These are phyloP conservation scores for Coemansia sp. DNA, from an alignment of 192 early-diverging fungal genomes.

Conservation along the genomic window DNA sequence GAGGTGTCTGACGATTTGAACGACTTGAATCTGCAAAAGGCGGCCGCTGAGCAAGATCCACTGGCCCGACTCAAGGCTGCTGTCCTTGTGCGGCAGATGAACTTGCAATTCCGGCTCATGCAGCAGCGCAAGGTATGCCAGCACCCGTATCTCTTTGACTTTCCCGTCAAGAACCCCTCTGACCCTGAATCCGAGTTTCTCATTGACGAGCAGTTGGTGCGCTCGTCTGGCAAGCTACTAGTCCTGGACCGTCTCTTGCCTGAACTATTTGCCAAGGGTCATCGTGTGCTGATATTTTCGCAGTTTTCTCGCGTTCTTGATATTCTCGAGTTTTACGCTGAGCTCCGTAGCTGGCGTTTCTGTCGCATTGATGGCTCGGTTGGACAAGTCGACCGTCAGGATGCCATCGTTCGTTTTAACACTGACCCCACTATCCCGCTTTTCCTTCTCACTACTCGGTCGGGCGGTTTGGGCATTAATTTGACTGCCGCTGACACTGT, in stretches of 20 bases:
- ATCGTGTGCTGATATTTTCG: slow-evolving; percentile 94
- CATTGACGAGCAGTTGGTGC: slow-evolving; percentile 64
- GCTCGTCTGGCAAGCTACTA: slow-evolving; percentile 86
- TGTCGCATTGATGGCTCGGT: slow-evolving; percentile 93
- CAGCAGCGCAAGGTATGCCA: slow-evolving; percentile 96
- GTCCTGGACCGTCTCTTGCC: slow-evolving; percentile 83
- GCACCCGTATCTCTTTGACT: slow-evolving; percentile 93
- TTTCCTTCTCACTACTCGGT: slow-evolving; percentile 93
- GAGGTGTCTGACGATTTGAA: slow-evolving; percentile 59
- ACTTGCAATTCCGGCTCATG: slow-evolving; percentile 82
- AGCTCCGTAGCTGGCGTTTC: slow-evolving; percentile 74
- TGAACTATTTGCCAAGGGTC: slow-evolving; percentile 74
- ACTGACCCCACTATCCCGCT: slow-evolving; percentile 59
- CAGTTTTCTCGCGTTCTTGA: slow-evolving; percentile 92
- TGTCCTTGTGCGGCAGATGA: slow-evolving; percentile 66
- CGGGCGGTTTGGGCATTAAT: slow-evolving; percentile 97
- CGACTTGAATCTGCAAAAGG: slow-evolving; percentile 55
- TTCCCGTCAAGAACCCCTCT: slow-evolving; percentile 59
- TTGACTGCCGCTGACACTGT: slow-evolving; percentile 96
- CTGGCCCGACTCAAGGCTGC: slow-evolving; percentile 23
- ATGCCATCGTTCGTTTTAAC: slow-evolving; percentile 61
- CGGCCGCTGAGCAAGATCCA: neutral
- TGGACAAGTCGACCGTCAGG: slow-evolving; percentile 78
- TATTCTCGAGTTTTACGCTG: slow-evolving; percentile 90
- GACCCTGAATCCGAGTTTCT: slow-evolving; percentile 69